Conservation (phyloP, 805 yeast genomes). For the Huiozyma sinensis region DNA sequence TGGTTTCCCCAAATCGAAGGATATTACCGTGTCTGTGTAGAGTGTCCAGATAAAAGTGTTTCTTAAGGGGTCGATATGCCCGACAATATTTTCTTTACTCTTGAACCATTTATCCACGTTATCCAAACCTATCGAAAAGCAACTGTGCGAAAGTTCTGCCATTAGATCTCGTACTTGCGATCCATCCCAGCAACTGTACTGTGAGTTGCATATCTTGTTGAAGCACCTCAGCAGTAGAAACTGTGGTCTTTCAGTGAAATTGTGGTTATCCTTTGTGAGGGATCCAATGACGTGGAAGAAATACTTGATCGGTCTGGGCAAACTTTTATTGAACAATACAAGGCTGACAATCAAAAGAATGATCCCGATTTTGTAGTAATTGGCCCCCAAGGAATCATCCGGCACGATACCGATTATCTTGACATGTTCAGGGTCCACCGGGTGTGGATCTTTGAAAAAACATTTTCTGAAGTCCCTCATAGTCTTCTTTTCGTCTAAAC, state of each 20-base stretch:
- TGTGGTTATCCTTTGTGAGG: constrained; percentile 13
- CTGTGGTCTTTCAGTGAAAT: constrained; percentile 22
- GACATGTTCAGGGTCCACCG: background rate
- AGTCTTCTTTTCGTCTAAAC: constrained; percentile 13
- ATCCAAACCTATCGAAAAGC: constrained; percentile 17
- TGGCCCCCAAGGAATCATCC: constrained; percentile 8
- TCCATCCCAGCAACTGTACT: constrained; percentile 15
- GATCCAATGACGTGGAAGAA: constrained; percentile 15
- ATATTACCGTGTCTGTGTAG: constrained; percentile 17
- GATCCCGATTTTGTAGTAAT: constrained; percentile 18
- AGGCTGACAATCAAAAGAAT: constrained; percentile 14
- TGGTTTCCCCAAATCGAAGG: constrained; percentile 25
- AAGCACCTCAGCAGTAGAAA: constrained; percentile 18
- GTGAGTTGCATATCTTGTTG: constrained; percentile 7
- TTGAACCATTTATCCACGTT: constrained; percentile 15
- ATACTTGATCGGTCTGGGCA: constrained; percentile 12
- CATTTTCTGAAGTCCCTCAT: constrained; percentile 8
- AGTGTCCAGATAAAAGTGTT: constrained; percentile 8
- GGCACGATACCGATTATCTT: constrained; percentile 3
- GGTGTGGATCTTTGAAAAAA: constrained; percentile 2
- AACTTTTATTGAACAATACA: constrained; percentile 7
- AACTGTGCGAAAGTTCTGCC: constrained; percentile 12
- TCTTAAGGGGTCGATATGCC: constrained; percentile 1
- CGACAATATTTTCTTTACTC: constrained; percentile 4
- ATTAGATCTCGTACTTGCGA: constrained; percentile 15